These are phyloP conservation scores for Salinomyces thailandicus DNA, from an alignment of 2,329 filamentous ascomycete genomes.

Conservation along the genomic window DNA sequence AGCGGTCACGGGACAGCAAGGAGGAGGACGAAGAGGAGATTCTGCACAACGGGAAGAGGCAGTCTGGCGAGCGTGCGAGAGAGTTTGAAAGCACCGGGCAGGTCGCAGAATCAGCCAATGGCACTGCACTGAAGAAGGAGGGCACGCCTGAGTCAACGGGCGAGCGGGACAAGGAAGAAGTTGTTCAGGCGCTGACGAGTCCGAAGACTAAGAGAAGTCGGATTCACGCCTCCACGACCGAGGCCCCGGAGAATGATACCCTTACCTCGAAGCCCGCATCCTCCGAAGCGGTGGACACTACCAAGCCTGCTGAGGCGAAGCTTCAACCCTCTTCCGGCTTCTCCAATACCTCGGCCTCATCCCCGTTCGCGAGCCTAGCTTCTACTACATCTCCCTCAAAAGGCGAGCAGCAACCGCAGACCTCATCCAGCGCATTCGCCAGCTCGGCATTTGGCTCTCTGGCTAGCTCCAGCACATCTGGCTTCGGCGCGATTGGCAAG, in stretches of 20 bases:
- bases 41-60: constrained; percentile 23
- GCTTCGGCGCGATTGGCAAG: constrained; percentile 28
- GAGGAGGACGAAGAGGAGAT: constrained; percentile 22
- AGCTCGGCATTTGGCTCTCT: constrained; percentile 37
- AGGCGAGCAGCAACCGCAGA: constrained; percentile 25
- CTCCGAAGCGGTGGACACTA: too few species aligned
- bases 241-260: constrained; percentile 5
- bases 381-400: constrained; percentile 24
- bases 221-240: constrained; percentile 25
- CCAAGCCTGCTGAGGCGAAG: too few species aligned
- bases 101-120: neutral
- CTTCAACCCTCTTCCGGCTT: constrained; percentile 25
- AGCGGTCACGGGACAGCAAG: constrained; percentile 37
- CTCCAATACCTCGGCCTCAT: constrained; percentile 35
- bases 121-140: constrained; percentile 9
- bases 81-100: constrained; percentile 18
- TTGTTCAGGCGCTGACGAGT: constrained; percentile 25
- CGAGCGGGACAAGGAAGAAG: constrained; percentile 10
- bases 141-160: constrained; percentile 13
- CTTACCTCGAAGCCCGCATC: too few species aligned
- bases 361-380: constrained; percentile 39
- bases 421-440: constrained; percentile 42
- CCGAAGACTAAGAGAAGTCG: constrained; percentile 41
- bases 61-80: constrained; percentile 23
- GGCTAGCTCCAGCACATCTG: constrained; percentile 28